phyloP scores from a whole-genome alignment of 257 asterid species.

The Salvia splendens region DNA sequence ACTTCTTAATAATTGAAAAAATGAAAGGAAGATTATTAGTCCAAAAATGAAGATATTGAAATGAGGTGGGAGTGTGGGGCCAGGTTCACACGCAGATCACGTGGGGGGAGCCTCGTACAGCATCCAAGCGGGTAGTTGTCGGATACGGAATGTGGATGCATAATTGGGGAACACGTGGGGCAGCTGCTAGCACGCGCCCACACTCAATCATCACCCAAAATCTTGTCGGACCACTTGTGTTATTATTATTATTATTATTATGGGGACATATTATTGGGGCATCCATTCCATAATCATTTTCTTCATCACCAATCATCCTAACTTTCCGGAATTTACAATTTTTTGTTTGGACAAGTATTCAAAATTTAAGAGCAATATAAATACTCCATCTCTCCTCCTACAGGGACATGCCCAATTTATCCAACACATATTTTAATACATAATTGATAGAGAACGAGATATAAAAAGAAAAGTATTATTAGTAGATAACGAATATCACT shows the following conservation, averaged over 20 bases:
- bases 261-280: background rate
- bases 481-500: no score
- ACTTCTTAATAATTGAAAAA: no score
- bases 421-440: no score
- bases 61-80: slow-evolving; percentile 26
- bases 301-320: slow-evolving; percentile 38
- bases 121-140: slow-evolving; percentile 44
- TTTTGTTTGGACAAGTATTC: background rate
- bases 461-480: no score
- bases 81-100: slow-evolving; percentile 62
- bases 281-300: slow-evolving; percentile 28
- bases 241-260: background rate
- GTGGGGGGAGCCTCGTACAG: slow-evolving; percentile 70
- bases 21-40: no score
- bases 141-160: slow-evolving; percentile 42
- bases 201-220: slow-evolving; percentile 53
- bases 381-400: background rate
- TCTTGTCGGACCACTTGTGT: slow-evolving; percentile 50
- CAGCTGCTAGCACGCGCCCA: slow-evolving; percentile 60
- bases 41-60: no score
- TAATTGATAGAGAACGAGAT: no score
- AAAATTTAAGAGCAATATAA: background rate
- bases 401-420: no score
- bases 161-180: slow-evolving; percentile 82
- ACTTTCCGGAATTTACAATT: slow-evolving; percentile 16